Conservation (phyloP, 495 filamentous ascomycete species). For the Xylaria acuta region DNA sequence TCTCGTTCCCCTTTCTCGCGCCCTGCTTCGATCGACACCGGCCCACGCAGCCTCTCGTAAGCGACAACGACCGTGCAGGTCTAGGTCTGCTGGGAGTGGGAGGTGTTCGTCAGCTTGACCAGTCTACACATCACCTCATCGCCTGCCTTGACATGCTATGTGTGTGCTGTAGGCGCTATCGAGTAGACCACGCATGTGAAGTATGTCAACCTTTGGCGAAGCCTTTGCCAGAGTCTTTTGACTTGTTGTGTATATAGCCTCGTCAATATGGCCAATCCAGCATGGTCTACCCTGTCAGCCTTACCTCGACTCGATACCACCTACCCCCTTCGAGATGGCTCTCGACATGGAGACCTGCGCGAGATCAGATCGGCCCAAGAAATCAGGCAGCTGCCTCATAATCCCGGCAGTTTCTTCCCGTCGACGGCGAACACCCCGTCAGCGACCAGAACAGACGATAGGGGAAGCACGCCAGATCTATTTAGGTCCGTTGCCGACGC, state of each 20-base stretch:
- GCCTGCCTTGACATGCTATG: conserved; percentile 18
- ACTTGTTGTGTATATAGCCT: conserved; percentile 12
- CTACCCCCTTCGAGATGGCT: conserved; percentile 4
- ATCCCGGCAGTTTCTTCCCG: conserved; percentile 17
- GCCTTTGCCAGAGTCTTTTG: conserved; percentile 23
- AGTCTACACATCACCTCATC: neutral
- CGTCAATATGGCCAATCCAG: conserved; percentile 27
- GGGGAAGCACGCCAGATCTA: conserved; percentile 14
- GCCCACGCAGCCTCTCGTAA: conserved; percentile 18
- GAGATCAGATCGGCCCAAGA: conserved; percentile 19
- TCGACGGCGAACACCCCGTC: conserved; percentile 11
- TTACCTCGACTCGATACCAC: conserved; percentile 27
- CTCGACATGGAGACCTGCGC: conserved; percentile 3
- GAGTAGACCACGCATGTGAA: conserved; percentile 17
- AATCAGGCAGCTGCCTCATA: conserved; percentile 8
- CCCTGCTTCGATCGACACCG: conserved; percentile 5
- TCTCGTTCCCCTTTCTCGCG: conserved; percentile 7
- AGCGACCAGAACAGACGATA: conserved; percentile 1
- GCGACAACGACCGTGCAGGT: conserved; percentile 10
- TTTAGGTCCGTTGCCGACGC: conserved; percentile 37
- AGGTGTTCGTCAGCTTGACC: conserved; percentile 17
- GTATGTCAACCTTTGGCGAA: conserved; percentile 19
- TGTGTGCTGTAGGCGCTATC: conserved; percentile 3
- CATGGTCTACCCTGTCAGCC: conserved; percentile 25
- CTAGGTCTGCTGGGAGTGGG: conserved; percentile 6